phyloP scores from a whole-genome alignment of 495 filamentous ascomycete genomes.

The Podospora tetraspora region DNA sequence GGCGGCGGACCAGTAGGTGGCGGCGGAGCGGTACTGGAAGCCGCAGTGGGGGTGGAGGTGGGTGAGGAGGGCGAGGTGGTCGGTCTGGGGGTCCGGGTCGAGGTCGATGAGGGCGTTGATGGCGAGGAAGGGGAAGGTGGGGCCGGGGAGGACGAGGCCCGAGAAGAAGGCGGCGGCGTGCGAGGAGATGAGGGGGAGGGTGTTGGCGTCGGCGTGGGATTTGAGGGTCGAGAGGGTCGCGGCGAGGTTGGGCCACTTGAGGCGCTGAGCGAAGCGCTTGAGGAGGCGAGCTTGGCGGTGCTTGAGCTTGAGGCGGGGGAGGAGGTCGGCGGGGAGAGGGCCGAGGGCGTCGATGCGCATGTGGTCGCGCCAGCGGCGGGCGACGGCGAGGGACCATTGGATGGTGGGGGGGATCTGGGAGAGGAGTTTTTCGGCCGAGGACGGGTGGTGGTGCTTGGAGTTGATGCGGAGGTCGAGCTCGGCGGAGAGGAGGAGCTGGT shows the following conservation, averaged over 20 bases:
- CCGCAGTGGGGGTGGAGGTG: constrained; percentile 59
- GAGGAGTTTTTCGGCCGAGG: constrained; percentile 52
- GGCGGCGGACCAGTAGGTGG: constrained; percentile 65
- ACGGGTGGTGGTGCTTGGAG: constrained; percentile 46
- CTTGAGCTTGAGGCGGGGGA: constrained; percentile 54
- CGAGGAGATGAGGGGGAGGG: constrained; percentile 55
- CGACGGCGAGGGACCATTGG: constrained; percentile 63
- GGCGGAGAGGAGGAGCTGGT: constrained; percentile 63
- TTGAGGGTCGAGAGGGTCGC: constrained; percentile 55
- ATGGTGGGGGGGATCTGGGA: constrained; percentile 58
- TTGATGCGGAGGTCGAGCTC: constrained; percentile 62
- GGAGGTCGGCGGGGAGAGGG: constrained; percentile 39
- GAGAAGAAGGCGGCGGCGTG: constrained; percentile 69
- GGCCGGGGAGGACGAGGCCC: constrained; percentile 62
- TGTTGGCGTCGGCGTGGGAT: constrained; percentile 48
- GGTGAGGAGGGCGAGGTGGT: constrained; percentile 55
- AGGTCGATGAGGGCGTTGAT: constrained; percentile 71
- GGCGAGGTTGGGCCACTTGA: constrained; percentile 69
- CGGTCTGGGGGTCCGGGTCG: constrained; percentile 54
- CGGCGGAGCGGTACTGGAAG: constrained; percentile 62
- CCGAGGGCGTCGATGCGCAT: constrained; percentile 53
- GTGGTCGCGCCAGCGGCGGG: constrained; percentile 62
- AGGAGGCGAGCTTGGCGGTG: constrained; percentile 58
- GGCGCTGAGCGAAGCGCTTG: constrained; percentile 57
- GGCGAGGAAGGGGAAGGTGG: constrained; percentile 62